Percentiles rank a stretch among this genome's conserved stretches.
These are phyloP conservation scores for Gentiana straminea DNA, from an alignment of 257 asterid species.

Conservation along the genomic window DNA sequence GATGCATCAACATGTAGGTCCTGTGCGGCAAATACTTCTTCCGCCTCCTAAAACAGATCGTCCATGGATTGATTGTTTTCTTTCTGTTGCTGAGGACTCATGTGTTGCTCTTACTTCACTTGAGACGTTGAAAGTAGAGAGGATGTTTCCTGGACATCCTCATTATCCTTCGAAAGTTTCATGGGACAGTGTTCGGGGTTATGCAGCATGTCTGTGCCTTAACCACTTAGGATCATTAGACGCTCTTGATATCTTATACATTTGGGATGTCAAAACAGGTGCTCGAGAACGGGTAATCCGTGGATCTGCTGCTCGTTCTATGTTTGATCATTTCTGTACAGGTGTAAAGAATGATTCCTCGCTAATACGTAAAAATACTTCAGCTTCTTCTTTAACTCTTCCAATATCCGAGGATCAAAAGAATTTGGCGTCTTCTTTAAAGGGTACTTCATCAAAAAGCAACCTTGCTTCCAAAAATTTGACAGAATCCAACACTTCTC, in stretches of 20 bases:
- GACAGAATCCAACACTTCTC: constrained; percentile 17
- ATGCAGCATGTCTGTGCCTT: constrained; percentile 79
- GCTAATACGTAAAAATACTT: constrained; percentile 50
- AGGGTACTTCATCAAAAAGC: constrained; percentile 23
- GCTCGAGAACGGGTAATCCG: constrained; percentile 92
- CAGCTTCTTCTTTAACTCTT: constrained; percentile 62
- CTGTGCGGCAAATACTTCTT: constrained; percentile 82
- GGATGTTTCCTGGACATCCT: constrained; percentile 87
- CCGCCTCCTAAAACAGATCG: constrained; percentile 50
- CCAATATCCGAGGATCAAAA: constrained; percentile 47
- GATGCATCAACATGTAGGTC: constrained; percentile 91
- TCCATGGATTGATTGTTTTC: constrained; percentile 91
- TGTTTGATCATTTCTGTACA: constrained; percentile 77
- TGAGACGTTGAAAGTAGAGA: constrained; percentile 75
- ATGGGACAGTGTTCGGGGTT: constrained; percentile 89
- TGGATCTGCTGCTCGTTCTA: constrained; percentile 89
- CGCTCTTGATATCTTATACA: constrained; percentile 60
- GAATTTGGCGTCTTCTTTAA: constrained; percentile 23
- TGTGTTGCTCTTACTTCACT: constrained; percentile 74
- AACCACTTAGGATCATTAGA: constrained; percentile 53
- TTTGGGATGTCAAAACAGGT: constrained; percentile 96
- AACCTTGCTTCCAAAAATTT: constrained; percentile 18
- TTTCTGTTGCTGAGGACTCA: constrained; percentile 77
- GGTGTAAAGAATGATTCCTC: constrained; percentile 30
- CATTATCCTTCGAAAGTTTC: constrained; percentile 68